Evolutionary conservation across 2,329 filamentous ascomycete genomes (phyloP).

Genomic region (Stagonosporopsis cucurbitacearum): DNA sequence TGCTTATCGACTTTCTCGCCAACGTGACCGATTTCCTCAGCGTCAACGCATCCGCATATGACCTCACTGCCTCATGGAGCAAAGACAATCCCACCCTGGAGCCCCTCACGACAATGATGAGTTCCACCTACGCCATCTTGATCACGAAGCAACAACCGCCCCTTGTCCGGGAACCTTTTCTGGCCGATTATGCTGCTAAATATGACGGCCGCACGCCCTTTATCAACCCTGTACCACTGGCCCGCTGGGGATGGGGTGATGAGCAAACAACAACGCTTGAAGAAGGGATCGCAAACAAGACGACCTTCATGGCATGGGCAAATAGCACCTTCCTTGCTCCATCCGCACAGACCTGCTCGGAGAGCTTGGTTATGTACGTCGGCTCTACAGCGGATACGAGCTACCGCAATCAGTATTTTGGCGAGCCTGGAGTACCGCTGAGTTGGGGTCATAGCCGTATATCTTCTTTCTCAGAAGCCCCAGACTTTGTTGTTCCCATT

Average conservation of each 20-base stretch:
- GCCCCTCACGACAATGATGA: slow-evolving; percentile 49
- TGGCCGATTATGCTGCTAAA: slow-evolving; percentile 56
- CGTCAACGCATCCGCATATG: slow-evolving; percentile 46
- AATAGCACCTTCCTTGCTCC: slow-evolving; percentile 54
- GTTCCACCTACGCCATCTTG: slow-evolving; percentile 55
- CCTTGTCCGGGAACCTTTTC: slow-evolving; percentile 58
- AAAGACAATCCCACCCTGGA: slow-evolving; percentile 40
- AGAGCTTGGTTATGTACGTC: slow-evolving; percentile 58
- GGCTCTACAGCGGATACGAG: slow-evolving; percentile 47
- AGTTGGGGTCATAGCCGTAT: slow-evolving; percentile 59
- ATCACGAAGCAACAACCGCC: slow-evolving; percentile 57
- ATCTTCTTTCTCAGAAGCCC: slow-evolving; percentile 56
- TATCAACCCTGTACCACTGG: slow-evolving; percentile 57
- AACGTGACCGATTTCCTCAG: slow-evolving; percentile 54
- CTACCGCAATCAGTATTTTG: slow-evolving; percentile 55
- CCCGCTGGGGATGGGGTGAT: slow-evolving; percentile 58
- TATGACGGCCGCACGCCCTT: slow-evolving; percentile 57
- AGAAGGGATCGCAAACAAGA: slow-evolving; percentile 58
- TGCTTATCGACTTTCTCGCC: slow-evolving; percentile 52
- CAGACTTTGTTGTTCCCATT: slow-evolving; percentile 56
- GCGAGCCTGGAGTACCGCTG: slow-evolving; percentile 53
- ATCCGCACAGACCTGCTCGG: slow-evolving; percentile 55
- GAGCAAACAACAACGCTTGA: slow-evolving; percentile 48
- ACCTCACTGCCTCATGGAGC: slow-evolving; percentile 48
- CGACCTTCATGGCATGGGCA: slow-evolving; percentile 58